Conservation (phyloP, 176 grass and related monocot species). For the Poa annua region DNA sequence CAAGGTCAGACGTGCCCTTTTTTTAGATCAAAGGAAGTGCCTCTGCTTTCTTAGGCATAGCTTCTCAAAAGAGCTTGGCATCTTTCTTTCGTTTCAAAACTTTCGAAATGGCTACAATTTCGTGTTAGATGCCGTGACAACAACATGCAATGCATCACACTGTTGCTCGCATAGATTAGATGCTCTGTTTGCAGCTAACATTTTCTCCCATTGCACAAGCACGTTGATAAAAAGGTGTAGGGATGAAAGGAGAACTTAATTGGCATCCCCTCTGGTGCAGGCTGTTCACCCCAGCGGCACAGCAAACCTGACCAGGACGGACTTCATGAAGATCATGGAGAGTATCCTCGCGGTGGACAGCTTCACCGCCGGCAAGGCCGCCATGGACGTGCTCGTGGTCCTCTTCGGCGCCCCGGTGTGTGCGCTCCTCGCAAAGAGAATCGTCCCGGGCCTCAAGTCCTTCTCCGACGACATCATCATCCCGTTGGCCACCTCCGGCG, state of each 20-base stretch:
- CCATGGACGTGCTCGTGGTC: conserved; percentile 43
- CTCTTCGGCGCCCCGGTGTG: conserved; percentile 62
- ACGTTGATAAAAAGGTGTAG: background rate
- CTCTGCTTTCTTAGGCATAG: background rate
- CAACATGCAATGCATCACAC: background rate
- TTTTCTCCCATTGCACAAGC: background rate
- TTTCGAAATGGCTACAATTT: background rate
- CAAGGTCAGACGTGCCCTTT: conserved; percentile 25
- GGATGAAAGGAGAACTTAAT: background rate
- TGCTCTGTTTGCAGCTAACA: background rate
- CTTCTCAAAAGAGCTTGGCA: background rate
- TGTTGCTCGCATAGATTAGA: background rate
- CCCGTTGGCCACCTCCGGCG: conserved; percentile 62
- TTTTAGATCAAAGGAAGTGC: conserved; percentile 4
- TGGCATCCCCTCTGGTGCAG: background rate
- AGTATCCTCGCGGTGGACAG: conserved; percentile 32
- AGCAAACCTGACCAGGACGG: background rate
- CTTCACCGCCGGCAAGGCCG: conserved; percentile 51
- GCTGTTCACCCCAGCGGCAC: no score
- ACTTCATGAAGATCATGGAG: conserved; percentile 36
- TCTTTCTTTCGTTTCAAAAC: conserved; percentile 18
- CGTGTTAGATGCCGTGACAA: background rate
- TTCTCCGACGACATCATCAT: conserved; percentile 74
- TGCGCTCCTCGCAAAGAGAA: conserved; percentile 55
- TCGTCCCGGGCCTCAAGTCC: conserved; percentile 61